Conservation (phyloP, 2,329 filamentous ascomycete species). For the Phaeoacremonium minimum region DNA sequence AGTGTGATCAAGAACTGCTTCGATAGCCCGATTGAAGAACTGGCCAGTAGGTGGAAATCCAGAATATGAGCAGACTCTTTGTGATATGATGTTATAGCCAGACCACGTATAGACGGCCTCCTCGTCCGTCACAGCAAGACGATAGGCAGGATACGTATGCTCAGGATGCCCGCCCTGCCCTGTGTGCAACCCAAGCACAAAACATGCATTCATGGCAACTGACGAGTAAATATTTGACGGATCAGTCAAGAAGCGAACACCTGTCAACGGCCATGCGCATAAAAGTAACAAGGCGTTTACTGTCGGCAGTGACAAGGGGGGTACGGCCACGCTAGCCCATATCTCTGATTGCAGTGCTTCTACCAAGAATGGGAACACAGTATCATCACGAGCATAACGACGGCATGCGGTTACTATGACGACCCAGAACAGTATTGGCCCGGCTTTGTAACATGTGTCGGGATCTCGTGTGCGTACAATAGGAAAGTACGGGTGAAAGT, state of each 20-base stretch:
- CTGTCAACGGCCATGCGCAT: constrained; percentile 47
- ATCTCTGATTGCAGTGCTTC: constrained; percentile 43
- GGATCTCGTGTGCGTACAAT: constrained; percentile 44
- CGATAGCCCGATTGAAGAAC: constrained; percentile 44
- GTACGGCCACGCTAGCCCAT: constrained; percentile 34
- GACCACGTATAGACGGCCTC: constrained; percentile 51
- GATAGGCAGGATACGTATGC: constrained; percentile 38
- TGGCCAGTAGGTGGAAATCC: constrained; percentile 40
- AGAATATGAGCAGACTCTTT: constrained; percentile 34
- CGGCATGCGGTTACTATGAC: constrained; percentile 46
- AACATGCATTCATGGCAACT: constrained; percentile 41
- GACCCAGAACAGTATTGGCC: constrained; percentile 50
- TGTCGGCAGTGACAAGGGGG: constrained; percentile 39
- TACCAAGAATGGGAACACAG: constrained; percentile 37
- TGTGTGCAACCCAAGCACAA: constrained; percentile 47
- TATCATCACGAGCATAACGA: constrained; percentile 38
- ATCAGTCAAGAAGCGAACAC: constrained; percentile 46
- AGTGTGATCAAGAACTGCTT: constrained; percentile 35
- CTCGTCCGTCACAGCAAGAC: constrained; percentile 40
- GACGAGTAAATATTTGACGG: constrained; percentile 42
- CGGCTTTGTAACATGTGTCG: constrained; percentile 43
- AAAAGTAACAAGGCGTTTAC: constrained; percentile 49
- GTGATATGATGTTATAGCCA: constrained; percentile 46
- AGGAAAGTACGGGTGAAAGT: constrained; percentile 49
- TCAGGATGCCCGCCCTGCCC: constrained; percentile 46